phyloP scores from a whole-genome alignment of 1,284 basidiomycete species.

The Ceratorhiza oryzae-sativae region DNA sequence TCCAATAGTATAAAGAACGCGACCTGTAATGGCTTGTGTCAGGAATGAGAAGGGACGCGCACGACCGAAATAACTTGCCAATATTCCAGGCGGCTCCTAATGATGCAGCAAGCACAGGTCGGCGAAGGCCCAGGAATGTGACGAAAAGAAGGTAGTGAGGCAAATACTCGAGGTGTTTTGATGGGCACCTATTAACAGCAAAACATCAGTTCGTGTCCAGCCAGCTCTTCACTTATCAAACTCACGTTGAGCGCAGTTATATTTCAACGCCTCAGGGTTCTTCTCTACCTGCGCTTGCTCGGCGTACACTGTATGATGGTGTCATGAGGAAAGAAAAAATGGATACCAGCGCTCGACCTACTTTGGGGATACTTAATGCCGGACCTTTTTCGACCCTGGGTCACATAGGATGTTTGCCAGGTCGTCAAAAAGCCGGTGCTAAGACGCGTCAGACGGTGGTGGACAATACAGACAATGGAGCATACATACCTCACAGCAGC shows the following conservation, averaged over 20 bases:
- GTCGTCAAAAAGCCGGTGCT: conserved; percentile 24
- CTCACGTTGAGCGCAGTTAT: conserved; percentile 42
- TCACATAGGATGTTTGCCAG: conserved; percentile 14
- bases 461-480: not conserved
- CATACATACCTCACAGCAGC: conserved; percentile 29
- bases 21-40: not conserved
- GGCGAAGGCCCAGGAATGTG: conserved; percentile 27
- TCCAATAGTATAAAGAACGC: conserved; percentile 28
- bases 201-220: not conserved
- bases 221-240: not conserved
- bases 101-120: conserved; percentile 19
- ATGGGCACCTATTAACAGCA: conserved; percentile 11
- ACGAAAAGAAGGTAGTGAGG: conserved; percentile 19
- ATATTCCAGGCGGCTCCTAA: conserved; percentile 24
- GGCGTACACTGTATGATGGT: conserved; percentile 39
- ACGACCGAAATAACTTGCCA: not conserved
- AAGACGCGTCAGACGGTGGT: not conserved
- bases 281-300: conserved; percentile 40
- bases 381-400: conserved; percentile 32
- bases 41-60: not conserved
- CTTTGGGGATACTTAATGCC: conserved; percentile 39
- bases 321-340: not conserved
- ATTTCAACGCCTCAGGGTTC: conserved; percentile 37
- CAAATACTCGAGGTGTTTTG: conserved; percentile 22
- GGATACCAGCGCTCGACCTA: not conserved